phyloP scores from a whole-genome alignment of 371 early-diverging fungal genomes.

The Syncephalastrum contaminatum region DNA sequence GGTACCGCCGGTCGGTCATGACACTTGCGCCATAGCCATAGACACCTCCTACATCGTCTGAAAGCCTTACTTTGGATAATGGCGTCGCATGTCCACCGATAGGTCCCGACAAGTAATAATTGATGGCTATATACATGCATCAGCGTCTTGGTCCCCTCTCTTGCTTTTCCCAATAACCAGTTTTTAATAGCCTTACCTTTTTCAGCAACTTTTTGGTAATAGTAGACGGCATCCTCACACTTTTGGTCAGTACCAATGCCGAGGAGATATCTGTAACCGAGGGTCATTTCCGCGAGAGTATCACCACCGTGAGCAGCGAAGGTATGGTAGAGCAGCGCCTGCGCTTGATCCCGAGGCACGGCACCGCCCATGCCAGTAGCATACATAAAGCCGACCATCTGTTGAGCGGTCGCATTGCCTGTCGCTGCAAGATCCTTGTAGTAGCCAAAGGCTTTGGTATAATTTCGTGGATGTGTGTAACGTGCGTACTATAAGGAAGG shows the following conservation, averaged over 20 bases:
- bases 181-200: slow-evolving; percentile 47
- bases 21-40: slow-evolving; percentile 75
- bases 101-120: slow-evolving; percentile 73
- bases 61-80: slow-evolving; percentile 64
- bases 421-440: slow-evolving; percentile 56
- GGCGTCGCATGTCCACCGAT: slow-evolving; percentile 81
- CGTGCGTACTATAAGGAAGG: slow-evolving; percentile 45
- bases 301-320: slow-evolving; percentile 83
- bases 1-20: slow-evolving; percentile 29
- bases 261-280: slow-evolving; percentile 80
- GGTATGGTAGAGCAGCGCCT: slow-evolving; percentile 78
- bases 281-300: slow-evolving; percentile 75
- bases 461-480: slow-evolving; percentile 57
- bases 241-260: slow-evolving; percentile 83
- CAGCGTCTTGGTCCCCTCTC: neutral
- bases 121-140: slow-evolving; percentile 52
- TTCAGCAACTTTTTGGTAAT: slow-evolving; percentile 82
- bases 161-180: neutral
- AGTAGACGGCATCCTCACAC: slow-evolving; percentile 74
- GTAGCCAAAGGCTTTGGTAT: slow-evolving; percentile 56
- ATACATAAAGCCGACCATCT: slow-evolving; percentile 86
- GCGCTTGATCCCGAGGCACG: slow-evolving; percentile 62
- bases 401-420: slow-evolving; percentile 87
- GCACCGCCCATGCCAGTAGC: slow-evolving; percentile 84
- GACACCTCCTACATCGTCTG: slow-evolving; percentile 79